Percentiles rank a stretch among this genome's conserved stretches.
phyloP scores from a whole-genome alignment of 176 grass and related monocot genomes.

The Zea mays region DNA sequence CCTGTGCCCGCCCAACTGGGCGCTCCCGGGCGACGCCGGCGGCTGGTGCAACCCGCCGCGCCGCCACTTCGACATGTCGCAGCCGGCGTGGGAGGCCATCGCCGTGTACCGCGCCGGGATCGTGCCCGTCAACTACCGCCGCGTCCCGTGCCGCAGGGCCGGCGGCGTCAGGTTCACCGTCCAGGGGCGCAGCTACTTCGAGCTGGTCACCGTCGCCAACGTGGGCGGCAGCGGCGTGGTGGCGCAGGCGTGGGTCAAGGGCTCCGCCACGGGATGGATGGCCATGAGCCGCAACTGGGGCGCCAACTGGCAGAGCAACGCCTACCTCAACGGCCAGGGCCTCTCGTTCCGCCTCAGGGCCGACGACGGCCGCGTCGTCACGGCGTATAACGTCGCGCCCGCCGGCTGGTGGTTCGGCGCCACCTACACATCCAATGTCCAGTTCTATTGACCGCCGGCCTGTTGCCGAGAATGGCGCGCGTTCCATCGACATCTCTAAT shows the following conservation, averaged over 20 bases:
- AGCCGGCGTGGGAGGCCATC: conserved; percentile 76
- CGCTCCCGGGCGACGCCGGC: conserved; percentile 41
- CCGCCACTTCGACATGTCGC: conserved; percentile 78
- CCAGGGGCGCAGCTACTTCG: conserved; percentile 57
- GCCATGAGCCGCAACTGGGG: conserved; percentile 54
- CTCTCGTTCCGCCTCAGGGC: conserved; percentile 52
- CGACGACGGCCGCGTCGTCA: conserved; percentile 48
- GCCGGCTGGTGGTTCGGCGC: conserved; percentile 54
- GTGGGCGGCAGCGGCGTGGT: conserved; percentile 64
- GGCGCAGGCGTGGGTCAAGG: conserved; percentile 52
- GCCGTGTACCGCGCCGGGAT: conserved; percentile 66
- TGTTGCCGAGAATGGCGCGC: background rate
- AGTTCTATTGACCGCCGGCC: background rate
- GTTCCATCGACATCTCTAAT: too few relatives aligned
- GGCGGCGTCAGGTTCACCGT: conserved; percentile 66
- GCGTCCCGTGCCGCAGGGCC: conserved; percentile 41
- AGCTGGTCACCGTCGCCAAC: conserved; percentile 51
- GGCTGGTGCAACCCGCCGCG: conserved; percentile 82
- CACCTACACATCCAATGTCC: conserved; percentile 42
- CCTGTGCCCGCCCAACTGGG: conserved; percentile 68
- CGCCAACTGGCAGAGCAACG: conserved; percentile 55
- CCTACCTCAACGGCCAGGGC: conserved; percentile 38
- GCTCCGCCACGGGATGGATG: conserved; percentile 41
- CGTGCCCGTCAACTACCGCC: conserved; percentile 56
- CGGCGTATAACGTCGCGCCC: conserved; percentile 54